phyloP scores from a whole-genome alignment of 495 filamentous ascomycete genomes.

The Aspergillus steynii region DNA sequence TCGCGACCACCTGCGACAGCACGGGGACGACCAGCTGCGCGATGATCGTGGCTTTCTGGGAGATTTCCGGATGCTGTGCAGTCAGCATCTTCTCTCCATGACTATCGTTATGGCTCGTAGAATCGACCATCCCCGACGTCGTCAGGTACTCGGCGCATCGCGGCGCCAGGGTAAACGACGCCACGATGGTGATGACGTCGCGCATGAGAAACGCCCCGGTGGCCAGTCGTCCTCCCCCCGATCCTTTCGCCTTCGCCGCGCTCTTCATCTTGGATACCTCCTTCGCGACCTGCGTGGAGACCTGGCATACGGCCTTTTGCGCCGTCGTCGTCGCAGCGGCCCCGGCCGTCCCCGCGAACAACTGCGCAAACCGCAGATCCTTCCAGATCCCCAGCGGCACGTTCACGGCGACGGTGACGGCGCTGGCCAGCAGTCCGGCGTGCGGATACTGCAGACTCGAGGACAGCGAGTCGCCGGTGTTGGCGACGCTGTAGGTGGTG shows the following conservation, averaged over 20 bases:
- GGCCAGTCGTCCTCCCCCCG: conserved; percentile 9
- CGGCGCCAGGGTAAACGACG: conserved; percentile 37
- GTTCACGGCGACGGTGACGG: conserved; percentile 31
- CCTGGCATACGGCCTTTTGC: conserved; percentile 14
- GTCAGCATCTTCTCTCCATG: too few relatives aligned
- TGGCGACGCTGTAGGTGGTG: conserved; percentile 36
- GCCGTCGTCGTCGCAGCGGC: conserved; percentile 10
- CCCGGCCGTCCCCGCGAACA: conserved; percentile 23
- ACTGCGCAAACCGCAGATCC: conserved; percentile 36
- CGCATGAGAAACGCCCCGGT: conserved; percentile 54
- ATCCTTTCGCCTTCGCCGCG: too few relatives aligned
- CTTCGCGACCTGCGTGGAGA: conserved; percentile 9
- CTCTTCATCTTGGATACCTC: not conserved
- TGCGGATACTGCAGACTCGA: not conserved
- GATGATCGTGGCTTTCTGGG: conserved; percentile 19
- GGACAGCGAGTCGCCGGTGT: conserved; percentile 27
- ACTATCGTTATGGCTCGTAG: not conserved
- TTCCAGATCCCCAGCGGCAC: conserved; percentile 40
- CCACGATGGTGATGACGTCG: conserved; percentile 39
- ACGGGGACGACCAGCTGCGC: conserved; percentile 35
- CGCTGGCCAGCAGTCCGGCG: conserved; percentile 16
- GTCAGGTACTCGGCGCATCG: conserved; percentile 12
- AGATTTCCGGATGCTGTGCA: not conserved
- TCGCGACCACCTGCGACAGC: conserved; percentile 33
- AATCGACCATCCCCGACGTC: not conserved